Base-by-base conservation (phyloP, 345 rosid genomes). In the Viola odorata region DNA sequence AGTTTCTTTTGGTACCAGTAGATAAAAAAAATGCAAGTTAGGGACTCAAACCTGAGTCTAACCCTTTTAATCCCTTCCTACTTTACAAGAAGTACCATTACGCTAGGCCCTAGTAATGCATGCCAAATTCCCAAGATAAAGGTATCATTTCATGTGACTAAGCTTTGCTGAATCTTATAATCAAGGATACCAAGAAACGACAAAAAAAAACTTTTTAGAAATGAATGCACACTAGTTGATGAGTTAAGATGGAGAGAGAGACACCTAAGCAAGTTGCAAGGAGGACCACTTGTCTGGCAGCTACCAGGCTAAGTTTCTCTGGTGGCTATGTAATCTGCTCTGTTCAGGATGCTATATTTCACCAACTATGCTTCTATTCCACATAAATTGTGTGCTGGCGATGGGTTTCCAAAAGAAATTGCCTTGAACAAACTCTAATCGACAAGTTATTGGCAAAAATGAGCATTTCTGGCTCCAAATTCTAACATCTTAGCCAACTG, bases 241-340 rank as follows among this genome's bases (percentile, higher is more conserved):
- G 32, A 60, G 55, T 60, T 52, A 67, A 7, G 55, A 67, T 49
- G 53, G 55, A 23, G 32, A 60, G 55, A 23, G 32, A 23, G 32
- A 23, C 32, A 23, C 32, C 32, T 60, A 52, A 54, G 50, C 32
- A 5, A 4, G 17, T 12, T 8, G 37, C 6, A 57, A 40, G 42
- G 41, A 57, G 37, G 52, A 6, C 39, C 61, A 16, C 37, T 16
- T 5, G 14, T 49, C 12, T 17, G n/a, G 48, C 45, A 15, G 15
- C 45, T 3, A 8, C 41, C 5, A 14, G 5, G n/a, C 56, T 37
- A 50, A n/a, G 12, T 41, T 32, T 54, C 44, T 49, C 32, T 49
- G 51, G 44, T 5, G 1, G 41, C 54, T 42, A 15, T 12, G 61
- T 23, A 13, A 41, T 11, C 47, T 38, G 13, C n/a, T n/a, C 12